These are phyloP conservation scores for Trichosporon sp. DNA, from an alignment of 1,284 basidiomycete species.

Conservation along the genomic window DNA sequence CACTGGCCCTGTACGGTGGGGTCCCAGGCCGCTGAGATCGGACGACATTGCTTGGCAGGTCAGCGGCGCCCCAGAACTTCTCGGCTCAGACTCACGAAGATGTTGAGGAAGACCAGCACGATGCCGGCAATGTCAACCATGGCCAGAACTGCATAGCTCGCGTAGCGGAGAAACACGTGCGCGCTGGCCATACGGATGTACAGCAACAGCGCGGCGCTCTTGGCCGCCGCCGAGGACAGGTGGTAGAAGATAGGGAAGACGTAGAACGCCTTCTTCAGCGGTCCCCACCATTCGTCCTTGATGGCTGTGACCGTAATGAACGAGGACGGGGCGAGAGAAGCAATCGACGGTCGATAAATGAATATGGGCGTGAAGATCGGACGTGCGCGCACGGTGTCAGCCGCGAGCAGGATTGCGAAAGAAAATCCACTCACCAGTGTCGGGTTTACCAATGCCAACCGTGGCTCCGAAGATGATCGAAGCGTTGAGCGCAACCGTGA, in stretches of 20 bases:
- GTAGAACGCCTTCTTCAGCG: conserved; percentile 46
- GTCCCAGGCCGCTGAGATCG: conserved; percentile 46
- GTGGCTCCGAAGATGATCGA: conserved; percentile 47
- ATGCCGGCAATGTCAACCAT: conserved; percentile 52
- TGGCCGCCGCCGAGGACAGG: conserved; percentile 52
- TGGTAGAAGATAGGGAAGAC: conserved; percentile 55
- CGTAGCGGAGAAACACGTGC: conserved; percentile 49
- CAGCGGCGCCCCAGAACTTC: neutral
- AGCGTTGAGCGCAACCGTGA: conserved; percentile 40
- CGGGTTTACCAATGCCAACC: conserved; percentile 47
- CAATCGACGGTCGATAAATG: conserved; percentile 6
- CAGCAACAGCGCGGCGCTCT: conserved; percentile 53
- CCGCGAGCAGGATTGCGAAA: neutral
- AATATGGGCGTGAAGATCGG: conserved; percentile 1
- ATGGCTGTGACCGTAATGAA: conserved; percentile 30
- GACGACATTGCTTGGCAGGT: conserved; percentile 45
- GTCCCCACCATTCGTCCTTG: conserved; percentile 27
- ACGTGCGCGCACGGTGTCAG: conserved; percentile 19
- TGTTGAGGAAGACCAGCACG: conserved; percentile 52
- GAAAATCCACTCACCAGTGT: conserved; percentile 37
- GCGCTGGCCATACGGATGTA: conserved; percentile 56
- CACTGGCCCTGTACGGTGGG: conserved; percentile 38
- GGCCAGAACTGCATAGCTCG: conserved; percentile 44
- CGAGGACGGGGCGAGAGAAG: neutral
- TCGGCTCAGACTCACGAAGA: conserved; percentile 39